Conservation (phyloP, 140 eudicot genomes). For the Cichorium intybus region DNA sequence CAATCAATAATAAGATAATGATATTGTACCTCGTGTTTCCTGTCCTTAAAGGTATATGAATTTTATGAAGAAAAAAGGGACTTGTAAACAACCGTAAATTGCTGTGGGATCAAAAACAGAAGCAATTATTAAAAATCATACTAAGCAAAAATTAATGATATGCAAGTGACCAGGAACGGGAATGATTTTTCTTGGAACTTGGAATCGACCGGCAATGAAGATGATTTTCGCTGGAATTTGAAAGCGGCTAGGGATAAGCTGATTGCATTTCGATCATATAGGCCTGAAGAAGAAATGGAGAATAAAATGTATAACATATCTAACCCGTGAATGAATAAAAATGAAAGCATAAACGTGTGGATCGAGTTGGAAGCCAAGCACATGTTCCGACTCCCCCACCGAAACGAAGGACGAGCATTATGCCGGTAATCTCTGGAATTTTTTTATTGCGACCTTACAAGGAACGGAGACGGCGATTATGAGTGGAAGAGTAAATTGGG, state of each 20-base stretch:
- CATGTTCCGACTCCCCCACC: constrained; percentile 23
- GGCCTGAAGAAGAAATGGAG: too few species aligned
- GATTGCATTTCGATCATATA: too few species aligned
- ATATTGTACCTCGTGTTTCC: constrained; percentile 23
- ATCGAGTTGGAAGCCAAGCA: constrained; percentile 46
- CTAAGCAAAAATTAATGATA: background rate
- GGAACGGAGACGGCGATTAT: constrained; percentile 31
- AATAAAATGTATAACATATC: background rate
- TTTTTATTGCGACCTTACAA: constrained; percentile 18
- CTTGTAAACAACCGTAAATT: background rate
- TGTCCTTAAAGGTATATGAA: too few species aligned
- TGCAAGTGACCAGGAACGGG: background rate
- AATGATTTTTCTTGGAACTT: background rate
- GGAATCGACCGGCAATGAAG: background rate
- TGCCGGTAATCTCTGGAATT: background rate
- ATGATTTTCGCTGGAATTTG: too few species aligned
- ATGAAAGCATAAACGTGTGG: background rate
- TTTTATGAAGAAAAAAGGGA: background rate
- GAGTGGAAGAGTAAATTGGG: constrained; percentile 29
- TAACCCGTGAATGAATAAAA: background rate
- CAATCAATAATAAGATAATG: background rate
- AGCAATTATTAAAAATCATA: background rate
- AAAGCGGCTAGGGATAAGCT: too few species aligned
- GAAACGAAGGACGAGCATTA: constrained; percentile 15
- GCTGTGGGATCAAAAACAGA: background rate